Conservation (phyloP, 305 asterid genomes). For the Plantago lanceolata region DNA sequence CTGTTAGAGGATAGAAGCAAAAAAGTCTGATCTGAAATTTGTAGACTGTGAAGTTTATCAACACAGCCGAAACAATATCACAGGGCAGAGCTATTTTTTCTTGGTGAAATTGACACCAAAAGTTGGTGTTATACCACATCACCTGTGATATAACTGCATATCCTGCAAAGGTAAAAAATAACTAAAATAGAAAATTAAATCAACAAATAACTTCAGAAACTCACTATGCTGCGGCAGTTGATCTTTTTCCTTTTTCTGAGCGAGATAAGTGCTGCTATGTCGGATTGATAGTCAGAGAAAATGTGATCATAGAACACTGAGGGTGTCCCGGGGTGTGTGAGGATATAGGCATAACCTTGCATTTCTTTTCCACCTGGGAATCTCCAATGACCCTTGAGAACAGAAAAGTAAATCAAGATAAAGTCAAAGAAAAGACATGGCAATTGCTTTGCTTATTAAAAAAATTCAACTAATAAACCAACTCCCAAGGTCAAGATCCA, state of each 20-base stretch:
- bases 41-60: too few species aligned
- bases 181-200: background rate
- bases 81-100: background rate
- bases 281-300: constrained; percentile 51
- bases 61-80: background rate
- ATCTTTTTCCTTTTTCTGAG: constrained; percentile 71
- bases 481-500: constrained; percentile 18
- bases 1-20: background rate
- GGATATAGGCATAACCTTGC: constrained; percentile 92
- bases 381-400: constrained; percentile 96
- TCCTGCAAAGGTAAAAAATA: background rate
- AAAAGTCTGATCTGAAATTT: too few species aligned
- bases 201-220: constrained; percentile 24
- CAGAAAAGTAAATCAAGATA: constrained; percentile 19
- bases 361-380: constrained; percentile 97
- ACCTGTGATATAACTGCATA: background rate
- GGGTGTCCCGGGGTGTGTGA: constrained; percentile 93
- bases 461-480: constrained; percentile 12
- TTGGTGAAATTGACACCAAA: background rate
- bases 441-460: constrained; percentile 8
- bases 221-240: constrained; percentile 84
- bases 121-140: background rate
- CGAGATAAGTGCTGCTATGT: constrained; percentile 55
- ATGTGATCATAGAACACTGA: constrained; percentile 87
- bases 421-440: constrained; percentile 9